Percentiles rank a stretch among this genome's conserved stretches.
Evolutionary conservation across 1,139 yeast genomes (phyloP).

Genomic region (Candida glucosophila): DNA sequence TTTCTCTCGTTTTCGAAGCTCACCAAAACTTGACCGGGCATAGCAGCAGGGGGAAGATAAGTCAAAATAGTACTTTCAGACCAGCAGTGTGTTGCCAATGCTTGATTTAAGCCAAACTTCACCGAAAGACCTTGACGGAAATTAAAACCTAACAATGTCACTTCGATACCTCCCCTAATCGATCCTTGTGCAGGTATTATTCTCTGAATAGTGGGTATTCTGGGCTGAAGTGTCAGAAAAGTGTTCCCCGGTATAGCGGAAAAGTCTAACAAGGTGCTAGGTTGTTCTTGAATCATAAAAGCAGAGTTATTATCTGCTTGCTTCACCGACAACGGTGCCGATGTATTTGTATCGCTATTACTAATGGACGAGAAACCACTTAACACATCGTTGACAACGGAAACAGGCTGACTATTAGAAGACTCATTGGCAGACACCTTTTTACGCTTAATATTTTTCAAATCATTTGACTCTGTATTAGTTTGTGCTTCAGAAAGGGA

Average conservation of each 20-base stretch:
- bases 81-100: constrained; percentile 93
- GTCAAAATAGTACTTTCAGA: constrained; percentile 90
- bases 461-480: constrained; percentile 24
- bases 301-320: constrained; percentile 4
- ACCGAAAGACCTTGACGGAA: constrained; percentile 78
- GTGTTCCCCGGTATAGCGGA: constrained; percentile 10
- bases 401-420: constrained; percentile 27
- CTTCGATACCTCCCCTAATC: constrained; percentile 89
- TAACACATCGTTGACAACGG: constrained; percentile 36
- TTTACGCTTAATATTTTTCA: constrained; percentile 31
- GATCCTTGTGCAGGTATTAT: constrained; percentile 95
- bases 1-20: constrained; percentile 52
- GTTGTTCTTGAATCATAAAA: constrained; percentile 2
- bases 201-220: constrained; percentile 59
- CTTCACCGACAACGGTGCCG: constrained; percentile 10
- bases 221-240: constrained; percentile 9
- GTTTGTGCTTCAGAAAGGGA: constrained; percentile 54
- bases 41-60: constrained; percentile 81
- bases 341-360: constrained; percentile 39
- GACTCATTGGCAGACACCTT: constrained; percentile 39
- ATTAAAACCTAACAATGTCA: constrained; percentile 79
- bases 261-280: constrained; percentile 9
- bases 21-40: constrained; percentile 87
- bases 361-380: constrained; percentile 38
- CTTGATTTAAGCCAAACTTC: constrained; percentile 76